These are phyloP conservation scores for Calonectria hongkongensis DNA, from an alignment of 2,329 filamentous ascomycete species.

Conservation along the genomic window DNA sequence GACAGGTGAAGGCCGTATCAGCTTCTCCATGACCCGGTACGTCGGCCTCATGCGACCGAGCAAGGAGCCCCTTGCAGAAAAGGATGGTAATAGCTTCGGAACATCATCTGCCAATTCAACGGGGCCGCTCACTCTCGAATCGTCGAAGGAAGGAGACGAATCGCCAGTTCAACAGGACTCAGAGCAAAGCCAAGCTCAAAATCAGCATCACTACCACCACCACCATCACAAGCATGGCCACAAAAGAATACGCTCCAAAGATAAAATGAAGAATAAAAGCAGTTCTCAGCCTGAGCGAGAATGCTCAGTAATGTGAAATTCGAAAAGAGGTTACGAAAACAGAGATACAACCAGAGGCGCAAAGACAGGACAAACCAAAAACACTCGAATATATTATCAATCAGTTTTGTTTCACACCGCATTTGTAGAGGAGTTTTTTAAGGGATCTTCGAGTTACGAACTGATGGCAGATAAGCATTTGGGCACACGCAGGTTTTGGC, in stretches of 20 bases:
- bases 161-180: constrained; percentile 49
- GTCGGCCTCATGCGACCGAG: constrained; percentile 71
- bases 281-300: constrained; percentile 66
- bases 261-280: constrained; percentile 61
- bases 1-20: constrained; percentile 74
- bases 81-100: constrained; percentile 50
- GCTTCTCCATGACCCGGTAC: constrained; percentile 74
- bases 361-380: constrained; percentile 7
- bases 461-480: background rate
- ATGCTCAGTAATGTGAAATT: constrained; percentile 67
- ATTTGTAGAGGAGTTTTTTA: constrained; percentile 44
- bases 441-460: background rate
- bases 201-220: constrained; percentile 49
- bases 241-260: constrained; percentile 62
- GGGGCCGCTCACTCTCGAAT: constrained; percentile 51
- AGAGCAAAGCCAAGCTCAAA: constrained; percentile 43
- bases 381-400: constrained; percentile 20
- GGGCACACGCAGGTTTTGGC: constrained; percentile 3
- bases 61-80: constrained; percentile 64
- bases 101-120: constrained; percentile 54
- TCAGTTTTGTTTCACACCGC: constrained; percentile 38
- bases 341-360: background rate
- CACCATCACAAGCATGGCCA: constrained; percentile 56
- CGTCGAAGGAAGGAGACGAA: constrained; percentile 49
- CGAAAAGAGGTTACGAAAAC: constrained; percentile 19